Percentiles rank a stretch among this genome's conserved stretches.
These are phyloP conservation scores for Populus hybrid DNA, from an alignment of 441 rosid genomes.

Conservation along the genomic window DNA sequence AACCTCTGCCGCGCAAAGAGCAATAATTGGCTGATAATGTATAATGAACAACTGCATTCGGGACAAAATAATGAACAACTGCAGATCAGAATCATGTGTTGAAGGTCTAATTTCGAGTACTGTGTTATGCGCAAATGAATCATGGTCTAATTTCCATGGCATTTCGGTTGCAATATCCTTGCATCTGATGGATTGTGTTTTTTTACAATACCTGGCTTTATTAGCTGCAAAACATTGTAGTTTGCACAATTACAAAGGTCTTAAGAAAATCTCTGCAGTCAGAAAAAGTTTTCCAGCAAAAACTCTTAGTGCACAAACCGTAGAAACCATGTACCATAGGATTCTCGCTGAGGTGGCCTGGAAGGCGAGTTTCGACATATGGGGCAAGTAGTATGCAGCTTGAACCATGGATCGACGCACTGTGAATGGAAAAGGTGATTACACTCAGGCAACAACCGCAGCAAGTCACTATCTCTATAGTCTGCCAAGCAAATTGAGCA, in stretches of 20 bases:
- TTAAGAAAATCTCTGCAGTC: background rate
- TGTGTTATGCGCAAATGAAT: no score
- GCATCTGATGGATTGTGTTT: no score
- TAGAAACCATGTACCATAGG: background rate
- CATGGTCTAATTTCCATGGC: no score
- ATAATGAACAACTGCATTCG: no score
- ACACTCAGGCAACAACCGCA: slow-evolving; percentile 16
- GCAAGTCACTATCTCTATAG: slow-evolving; percentile 13
- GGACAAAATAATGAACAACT: no score
- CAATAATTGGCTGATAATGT: no score
- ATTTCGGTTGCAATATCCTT: no score
- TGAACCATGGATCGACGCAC: slow-evolving; percentile 21
- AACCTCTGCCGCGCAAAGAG: no score
- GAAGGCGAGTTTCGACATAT: slow-evolving; percentile 15
- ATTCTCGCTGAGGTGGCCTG: background rate
- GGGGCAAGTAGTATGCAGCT: slow-evolving; percentile 11
- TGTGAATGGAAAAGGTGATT: slow-evolving; percentile 12
- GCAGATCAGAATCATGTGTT: no score
- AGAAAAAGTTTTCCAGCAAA: background rate
- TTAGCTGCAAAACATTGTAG: background rate
- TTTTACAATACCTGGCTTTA: no score
- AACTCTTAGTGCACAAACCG: background rate
- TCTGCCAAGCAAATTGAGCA: slow-evolving; percentile 21
- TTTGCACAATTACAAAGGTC: background rate
- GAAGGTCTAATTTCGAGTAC: no score